These are phyloP conservation scores for Lepiota brunneoincarnata DNA, from an alignment of 768 basidiomycete species.

Conservation along the genomic window DNA sequence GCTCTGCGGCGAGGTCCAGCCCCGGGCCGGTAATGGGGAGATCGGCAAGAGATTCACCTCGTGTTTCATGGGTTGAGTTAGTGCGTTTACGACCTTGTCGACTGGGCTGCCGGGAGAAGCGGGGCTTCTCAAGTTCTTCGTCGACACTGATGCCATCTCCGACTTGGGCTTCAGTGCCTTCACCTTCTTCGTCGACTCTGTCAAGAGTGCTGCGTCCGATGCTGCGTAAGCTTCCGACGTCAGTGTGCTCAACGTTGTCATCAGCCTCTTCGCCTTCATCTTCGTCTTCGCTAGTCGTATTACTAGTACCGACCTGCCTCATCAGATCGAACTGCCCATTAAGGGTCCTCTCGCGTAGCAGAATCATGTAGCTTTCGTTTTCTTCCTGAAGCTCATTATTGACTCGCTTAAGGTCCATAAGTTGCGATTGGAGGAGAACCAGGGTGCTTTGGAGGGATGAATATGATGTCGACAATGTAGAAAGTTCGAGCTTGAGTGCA, in stretches of 20 bases:
- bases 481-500: slow-evolving; percentile 76
- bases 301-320: slow-evolving; percentile 59
- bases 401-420: slow-evolving; percentile 83
- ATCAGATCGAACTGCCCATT: slow-evolving; percentile 83
- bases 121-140: slow-evolving; percentile 29
- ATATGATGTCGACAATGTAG: slow-evolving; percentile 84
- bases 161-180: slow-evolving; percentile 37
- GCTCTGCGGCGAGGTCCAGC: slow-evolving; percentile 86
- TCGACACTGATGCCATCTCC: slow-evolving; percentile 32
- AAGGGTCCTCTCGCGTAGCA: slow-evolving; percentile 87
- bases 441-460: slow-evolving; percentile 80
- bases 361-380: slow-evolving; percentile 95
- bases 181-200: slow-evolving; percentile 57
- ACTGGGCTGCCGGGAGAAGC: slow-evolving; percentile 37
- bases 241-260: slow-evolving; percentile 40
- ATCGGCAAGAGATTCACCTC: slow-evolving; percentile 82
- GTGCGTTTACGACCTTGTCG: slow-evolving; percentile 49
- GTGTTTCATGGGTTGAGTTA: slow-evolving; percentile 52
- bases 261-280: slow-evolving; percentile 40
- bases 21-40: slow-evolving; percentile 87
- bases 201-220: slow-evolving; percentile 58
- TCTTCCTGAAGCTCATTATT: slow-evolving; percentile 91
- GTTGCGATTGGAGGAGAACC: slow-evolving; percentile 78
- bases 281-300: slow-evolving; percentile 33
- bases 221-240: slow-evolving; percentile 56